These are phyloP conservation scores for Meyerozyma athensensis DNA, from an alignment of 1,139 yeast species.

Conservation along the genomic window DNA sequence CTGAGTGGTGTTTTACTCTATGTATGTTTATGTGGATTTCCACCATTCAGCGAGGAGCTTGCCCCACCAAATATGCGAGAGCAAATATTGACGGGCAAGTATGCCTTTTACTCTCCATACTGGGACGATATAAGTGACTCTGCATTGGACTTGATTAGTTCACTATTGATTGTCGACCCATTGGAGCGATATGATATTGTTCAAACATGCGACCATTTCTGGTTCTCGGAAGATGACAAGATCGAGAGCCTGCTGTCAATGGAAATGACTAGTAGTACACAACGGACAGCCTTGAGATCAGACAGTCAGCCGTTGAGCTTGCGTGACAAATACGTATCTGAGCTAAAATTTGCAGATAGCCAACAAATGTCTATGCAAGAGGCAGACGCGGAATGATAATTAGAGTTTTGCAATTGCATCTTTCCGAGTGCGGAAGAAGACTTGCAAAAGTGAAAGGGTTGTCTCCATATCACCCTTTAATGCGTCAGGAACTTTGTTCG, in stretches of 20 bases:
- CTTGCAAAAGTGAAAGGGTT: slow-evolving; percentile 22
- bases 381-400: slow-evolving; percentile 4
- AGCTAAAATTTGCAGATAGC: slow-evolving; percentile 16
- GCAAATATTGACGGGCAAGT: slow-evolving; percentile 61
- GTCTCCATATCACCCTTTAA: slow-evolving; percentile 21
- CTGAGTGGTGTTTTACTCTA: slow-evolving; percentile 73
- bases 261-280: slow-evolving; percentile 3
- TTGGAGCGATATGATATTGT: slow-evolving; percentile 46
- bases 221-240: slow-evolving; percentile 37
- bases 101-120: slow-evolving; percentile 74
- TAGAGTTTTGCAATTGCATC: slow-evolving; percentile 7
- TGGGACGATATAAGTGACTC: slow-evolving; percentile 69
- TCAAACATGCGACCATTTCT: slow-evolving; percentile 50
- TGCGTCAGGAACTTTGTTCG: slow-evolving; percentile 19
- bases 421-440: slow-evolving; percentile 30
- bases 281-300: slow-evolving; percentile 17
- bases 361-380: slow-evolving; percentile 6
- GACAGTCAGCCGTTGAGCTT: slow-evolving; percentile 33
- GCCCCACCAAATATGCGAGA: slow-evolving; percentile 78
- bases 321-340: slow-evolving; percentile 29
- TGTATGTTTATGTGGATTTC: slow-evolving; percentile 78
- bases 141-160: slow-evolving; percentile 61
- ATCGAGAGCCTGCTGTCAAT: background rate
- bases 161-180: slow-evolving; percentile 57
- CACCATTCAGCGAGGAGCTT: slow-evolving; percentile 77